These are phyloP conservation scores for Ceriops zippeliana DNA, from an alignment of 345 rosid genomes.

Conservation along the genomic window DNA sequence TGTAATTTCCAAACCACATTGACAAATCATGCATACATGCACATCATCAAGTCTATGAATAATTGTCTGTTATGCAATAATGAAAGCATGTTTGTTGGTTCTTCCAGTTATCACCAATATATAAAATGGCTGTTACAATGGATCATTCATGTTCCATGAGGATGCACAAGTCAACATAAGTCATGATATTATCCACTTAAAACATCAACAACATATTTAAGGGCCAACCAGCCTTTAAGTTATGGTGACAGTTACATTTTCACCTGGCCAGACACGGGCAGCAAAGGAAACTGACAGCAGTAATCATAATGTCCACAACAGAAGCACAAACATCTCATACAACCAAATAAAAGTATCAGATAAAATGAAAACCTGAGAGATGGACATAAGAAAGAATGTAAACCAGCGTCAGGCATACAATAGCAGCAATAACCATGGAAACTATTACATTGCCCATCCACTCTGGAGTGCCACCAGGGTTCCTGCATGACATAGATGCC, in stretches of 20 bases:
- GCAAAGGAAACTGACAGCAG: neutral
- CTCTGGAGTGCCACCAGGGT: conserved; percentile 80
- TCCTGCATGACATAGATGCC: conserved; percentile 40
- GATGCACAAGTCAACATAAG: neutral
- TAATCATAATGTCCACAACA: neutral
- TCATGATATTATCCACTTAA: neutral
- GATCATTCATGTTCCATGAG: neutral
- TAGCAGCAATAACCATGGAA: conserved; percentile 55
- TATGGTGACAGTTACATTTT: neutral
- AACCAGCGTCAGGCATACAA: conserved; percentile 64
- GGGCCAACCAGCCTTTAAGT: too few species aligned
- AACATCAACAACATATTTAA: neutral
- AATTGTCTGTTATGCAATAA: neutral
- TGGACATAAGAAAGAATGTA: conserved; percentile 85
- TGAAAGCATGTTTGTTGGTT: neutral
- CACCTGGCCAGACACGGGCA: neutral
- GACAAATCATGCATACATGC: too few species aligned
- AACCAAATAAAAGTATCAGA: conserved; percentile 17
- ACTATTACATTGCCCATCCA: conserved; percentile 67
- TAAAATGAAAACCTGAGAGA: conserved; percentile 59
- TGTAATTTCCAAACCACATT: neutral
- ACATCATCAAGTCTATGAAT: too few species aligned
- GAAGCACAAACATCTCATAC: neutral
- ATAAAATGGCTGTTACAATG: neutral
- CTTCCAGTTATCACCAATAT: neutral